Conservation (phyloP, 176 grass and related monocot genomes). For the Tillandsia fasciculata region DNA sequence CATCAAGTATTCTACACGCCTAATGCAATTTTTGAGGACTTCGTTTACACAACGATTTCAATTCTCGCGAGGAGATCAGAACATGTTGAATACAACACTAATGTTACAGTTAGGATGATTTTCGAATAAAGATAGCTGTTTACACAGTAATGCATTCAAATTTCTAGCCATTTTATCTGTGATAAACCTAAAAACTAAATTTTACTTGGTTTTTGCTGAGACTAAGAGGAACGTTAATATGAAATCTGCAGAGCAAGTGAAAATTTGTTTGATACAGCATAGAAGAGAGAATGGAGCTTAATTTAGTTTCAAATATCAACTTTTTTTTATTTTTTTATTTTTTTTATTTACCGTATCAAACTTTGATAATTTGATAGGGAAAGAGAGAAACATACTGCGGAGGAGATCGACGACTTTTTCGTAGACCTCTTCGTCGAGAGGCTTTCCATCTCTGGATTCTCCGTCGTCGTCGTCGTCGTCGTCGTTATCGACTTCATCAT, state of each 20-base stretch:
- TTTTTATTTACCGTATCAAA: background rate
- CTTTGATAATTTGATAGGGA: background rate
- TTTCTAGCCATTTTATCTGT: no score
- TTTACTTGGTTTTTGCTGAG: no score
- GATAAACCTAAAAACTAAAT: no score
- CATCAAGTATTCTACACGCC: background rate
- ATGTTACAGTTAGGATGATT: background rate
- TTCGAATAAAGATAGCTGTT: background rate
- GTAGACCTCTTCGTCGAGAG: conserved; percentile 23
- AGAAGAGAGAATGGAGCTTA: conserved; percentile 4
- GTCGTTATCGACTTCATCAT: conserved; percentile 14
- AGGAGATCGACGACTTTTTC: conserved; percentile 46
- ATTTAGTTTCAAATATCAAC: no score
- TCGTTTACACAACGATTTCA: no score
- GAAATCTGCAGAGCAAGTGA: background rate
- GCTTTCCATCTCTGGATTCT: conserved; percentile 16
- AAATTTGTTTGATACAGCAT: conserved; percentile 9
- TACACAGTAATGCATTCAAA: no score
- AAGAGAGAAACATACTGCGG: conserved; percentile 19
- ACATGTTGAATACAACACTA: no score
- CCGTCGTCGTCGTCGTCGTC: conserved; percentile 14
- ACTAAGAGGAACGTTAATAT: no score
- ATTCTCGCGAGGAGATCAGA: no score
- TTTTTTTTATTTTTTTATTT: no score
- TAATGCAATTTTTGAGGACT: background rate